A percentile compares a stretch with the other conserved stretches of the same genome.
These are phyloP conservation scores for Bonnemaisonia californica DNA, from an alignment of 31 red algal genomes.

Conservation along the genomic window DNA sequence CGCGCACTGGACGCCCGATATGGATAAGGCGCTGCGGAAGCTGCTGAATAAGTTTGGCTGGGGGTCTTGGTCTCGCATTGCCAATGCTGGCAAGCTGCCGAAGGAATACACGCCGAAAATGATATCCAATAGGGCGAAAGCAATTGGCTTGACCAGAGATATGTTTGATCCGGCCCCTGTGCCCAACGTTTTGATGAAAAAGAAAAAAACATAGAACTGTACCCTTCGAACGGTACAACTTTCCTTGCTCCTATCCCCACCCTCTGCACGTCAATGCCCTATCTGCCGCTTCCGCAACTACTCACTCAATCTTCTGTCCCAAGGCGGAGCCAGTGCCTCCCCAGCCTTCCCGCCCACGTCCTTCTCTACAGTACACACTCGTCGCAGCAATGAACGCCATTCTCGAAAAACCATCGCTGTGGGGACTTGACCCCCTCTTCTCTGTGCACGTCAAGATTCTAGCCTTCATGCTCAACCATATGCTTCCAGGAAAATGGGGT, in stretches of 20 bases:
- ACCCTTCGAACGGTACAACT: no score
- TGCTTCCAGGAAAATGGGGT: conserved; percentile 17
- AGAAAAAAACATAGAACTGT: background rate
- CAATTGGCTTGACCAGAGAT: conserved; percentile 57
- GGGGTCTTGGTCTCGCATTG: conserved; percentile 59
- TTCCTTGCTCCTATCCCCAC: no score
- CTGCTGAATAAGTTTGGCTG: conserved; percentile 50
- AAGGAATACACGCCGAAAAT: conserved; percentile 65
- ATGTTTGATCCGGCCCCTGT: conserved; percentile 50
- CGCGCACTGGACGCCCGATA: conserved; percentile 63
- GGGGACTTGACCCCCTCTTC: conserved; percentile 69
- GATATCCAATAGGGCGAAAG: conserved; percentile 55
- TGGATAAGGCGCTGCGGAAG: conserved; percentile 61
- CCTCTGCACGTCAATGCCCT: no score
- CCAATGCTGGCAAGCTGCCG: conserved; percentile 53
- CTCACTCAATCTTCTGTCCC: no score
- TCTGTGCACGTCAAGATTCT: conserved; percentile 47
- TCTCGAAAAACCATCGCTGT: conserved; percentile 35
- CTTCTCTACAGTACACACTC: background rate
- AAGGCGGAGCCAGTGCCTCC: no score
- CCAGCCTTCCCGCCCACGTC: no score
- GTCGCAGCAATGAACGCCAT: conserved; percentile 20
- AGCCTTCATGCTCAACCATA: conserved; percentile 11
- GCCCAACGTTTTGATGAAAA: conserved; percentile 19
- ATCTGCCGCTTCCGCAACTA: no score